Evolutionary conservation across 1,284 basidiomycete genomes (phyloP), one percentile per base, ranked within the genome.

Genomic region (Rhodotorula sp.): DNA sequence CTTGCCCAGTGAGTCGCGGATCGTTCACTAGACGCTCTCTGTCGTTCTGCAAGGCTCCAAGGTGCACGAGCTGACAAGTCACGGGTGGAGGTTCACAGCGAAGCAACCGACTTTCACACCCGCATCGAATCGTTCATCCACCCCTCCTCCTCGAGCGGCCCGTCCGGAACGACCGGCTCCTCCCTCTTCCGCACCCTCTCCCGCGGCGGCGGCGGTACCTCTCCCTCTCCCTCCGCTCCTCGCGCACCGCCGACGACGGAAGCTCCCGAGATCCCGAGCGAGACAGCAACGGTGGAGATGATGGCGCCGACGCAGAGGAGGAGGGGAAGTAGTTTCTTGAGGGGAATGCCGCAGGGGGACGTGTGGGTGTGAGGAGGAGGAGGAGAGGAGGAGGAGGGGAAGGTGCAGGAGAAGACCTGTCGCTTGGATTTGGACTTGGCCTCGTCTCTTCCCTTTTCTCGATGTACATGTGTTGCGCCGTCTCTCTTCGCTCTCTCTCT

Each of bases 1-100:
- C 62, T 65, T 29, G 56, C 64, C 9, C 53, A 58, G 68, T 70
- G 13, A 32, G 67, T 51, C 36, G 5, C 30, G 4, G 10, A 27
- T 30, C 8, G 3, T 39, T 29, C 15, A 22, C 44, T 44, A 24
- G 17, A 32, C 24, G 2, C 13, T 34, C 22, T 11, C 13, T 7
- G 4, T 11, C 11, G n/a, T 34, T 8, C 2, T 13, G 2, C 29
- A 1, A 5, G n/a, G n/a, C n/a, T n/a, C 10, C 29, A 29, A n/a
- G 4, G 11, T 20, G n/a, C 5, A 19, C 24, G 29, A 9, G 15
- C 24, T 34, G 8, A 4, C 20, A 5, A 1, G 17, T 17, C 27
- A 17, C 10, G 8, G 24, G 27, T 4, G 7, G 11, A 11, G 1
- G 22, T 9, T 17, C 22, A 32, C 53, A 66, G 64, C 32, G 64